Conservation (phyloP, 768 basidiomycete species). For the Steccherinum ochraceum region DNA sequence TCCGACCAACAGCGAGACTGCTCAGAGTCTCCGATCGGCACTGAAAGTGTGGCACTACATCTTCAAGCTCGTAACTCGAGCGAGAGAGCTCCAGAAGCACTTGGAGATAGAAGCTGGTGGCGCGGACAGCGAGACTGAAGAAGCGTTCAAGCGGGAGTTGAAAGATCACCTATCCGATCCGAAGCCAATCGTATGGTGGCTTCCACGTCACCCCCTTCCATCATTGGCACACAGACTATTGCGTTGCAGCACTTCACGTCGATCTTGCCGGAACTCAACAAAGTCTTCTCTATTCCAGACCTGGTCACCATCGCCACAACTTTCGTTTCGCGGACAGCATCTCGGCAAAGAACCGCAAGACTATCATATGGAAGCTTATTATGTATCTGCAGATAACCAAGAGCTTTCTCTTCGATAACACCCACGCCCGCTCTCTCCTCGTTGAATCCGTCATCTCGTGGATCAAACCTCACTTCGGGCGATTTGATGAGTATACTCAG, state of each 20-base stretch:
- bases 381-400: slow-evolving; percentile 91
- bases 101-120: slow-evolving; percentile 76
- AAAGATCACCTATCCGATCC: slow-evolving; percentile 58
- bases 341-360: slow-evolving; percentile 72
- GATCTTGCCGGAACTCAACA: slow-evolving; percentile 80
- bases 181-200: slow-evolving; percentile 91
- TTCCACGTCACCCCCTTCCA: slow-evolving; percentile 65
- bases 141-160: slow-evolving; percentile 79
- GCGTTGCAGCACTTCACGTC: slow-evolving; percentile 91
- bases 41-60: slow-evolving; percentile 97
- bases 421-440: slow-evolving; percentile 69
- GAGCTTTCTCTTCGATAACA: slow-evolving; percentile 79
- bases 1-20: slow-evolving; percentile 66
- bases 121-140: slow-evolving; percentile 81
- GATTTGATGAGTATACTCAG: slow-evolving; percentile 76
- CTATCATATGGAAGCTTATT: slow-evolving; percentile 89
- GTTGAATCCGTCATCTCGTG: slow-evolving; percentile 87
- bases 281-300: slow-evolving; percentile 76
- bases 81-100: slow-evolving; percentile 79
- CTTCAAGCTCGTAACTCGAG: slow-evolving; percentile 90
- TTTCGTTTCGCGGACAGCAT: slow-evolving; percentile 80
- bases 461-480: slow-evolving; percentile 94
- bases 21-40: slow-evolving; percentile 76
- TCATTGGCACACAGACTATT: slow-evolving; percentile 94
- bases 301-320: slow-evolving; percentile 81